Evolutionary conservation across 345 rosid genomes (phyloP), one percentile per base, ranked within the genome.

Genomic region (Camelina hispida): DNA sequence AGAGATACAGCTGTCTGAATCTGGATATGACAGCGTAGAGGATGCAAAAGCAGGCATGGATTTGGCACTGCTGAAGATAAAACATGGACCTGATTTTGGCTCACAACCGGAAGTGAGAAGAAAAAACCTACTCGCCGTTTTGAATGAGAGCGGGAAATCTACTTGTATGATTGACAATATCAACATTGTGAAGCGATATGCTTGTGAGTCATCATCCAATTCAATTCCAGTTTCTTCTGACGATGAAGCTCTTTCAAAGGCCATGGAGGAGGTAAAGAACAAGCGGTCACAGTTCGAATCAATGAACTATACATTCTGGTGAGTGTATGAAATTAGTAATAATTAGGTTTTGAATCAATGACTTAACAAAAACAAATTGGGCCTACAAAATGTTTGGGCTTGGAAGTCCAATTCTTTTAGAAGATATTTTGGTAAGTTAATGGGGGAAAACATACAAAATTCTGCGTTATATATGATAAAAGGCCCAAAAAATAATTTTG

Each of bases 41-140:
- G 99, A 92, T 87, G 99, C 99, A 71, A 84, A 79, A 81, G 88
- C 99, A 72, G 85, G 97, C 73, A 72, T 92, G 91, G 99, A 95
- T 57, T 78, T 95, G 75, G 92, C 99, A 40, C 71, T 90, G 28
- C 71, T 95, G 80, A 95, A 95, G 83, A 89, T 95, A 40, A 88
- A 69, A 73, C 74, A 90, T 79, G 99, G 99, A 80, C 99, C 99
- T 53, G 94, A 90, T 73, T 95, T 85, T 76, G 99, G 98, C 66
- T 66, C 90, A 44, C 90, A 93, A 46, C 90, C 87, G 70, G 84
- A 91, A 34, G 66, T 85, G 83, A 72, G 76, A 67, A 84, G 93
- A 56, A 86, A 78, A 68, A 89, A 84, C 70, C 90, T 92, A 61
- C 97, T 92, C 51, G 68, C 84, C 5, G 75, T 92, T 62, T 81